Conservation (phyloP, 257 asterid species). For the Petunia axillaris region DNA sequence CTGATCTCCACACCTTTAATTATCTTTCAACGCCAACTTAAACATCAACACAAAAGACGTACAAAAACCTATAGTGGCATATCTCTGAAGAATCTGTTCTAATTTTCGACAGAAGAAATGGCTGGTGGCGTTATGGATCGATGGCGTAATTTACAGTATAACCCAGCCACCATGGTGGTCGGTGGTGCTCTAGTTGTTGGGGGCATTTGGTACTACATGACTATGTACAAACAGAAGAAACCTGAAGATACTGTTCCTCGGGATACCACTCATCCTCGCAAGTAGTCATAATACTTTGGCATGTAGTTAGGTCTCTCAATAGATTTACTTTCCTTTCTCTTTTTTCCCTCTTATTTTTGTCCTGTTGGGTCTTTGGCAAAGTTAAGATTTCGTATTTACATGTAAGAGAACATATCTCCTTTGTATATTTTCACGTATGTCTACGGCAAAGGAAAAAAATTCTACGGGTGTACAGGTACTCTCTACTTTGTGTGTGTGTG, state of each 20-base stretch:
- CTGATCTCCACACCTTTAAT: not conserved
- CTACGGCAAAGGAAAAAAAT: no score
- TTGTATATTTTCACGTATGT: no score
- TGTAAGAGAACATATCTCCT: no score
- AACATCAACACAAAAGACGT: not conserved
- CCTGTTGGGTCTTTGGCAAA: not conserved
- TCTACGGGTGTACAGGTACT: no score
- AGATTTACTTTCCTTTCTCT: no score
- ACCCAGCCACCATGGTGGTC: constrained; percentile 46
- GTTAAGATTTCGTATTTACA: not conserved
- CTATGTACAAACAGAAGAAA: constrained; percentile 38
- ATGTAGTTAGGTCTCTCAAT: not conserved
- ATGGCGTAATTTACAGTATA: constrained; percentile 46
- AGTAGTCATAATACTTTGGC: not conserved
- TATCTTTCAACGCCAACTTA: not conserved
- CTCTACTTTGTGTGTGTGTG: no score
- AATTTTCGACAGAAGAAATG: not conserved
- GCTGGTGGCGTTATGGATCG: constrained; percentile 21
- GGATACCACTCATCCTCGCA: constrained; percentile 13
- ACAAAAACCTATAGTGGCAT: not conserved
- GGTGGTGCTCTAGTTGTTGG: constrained; percentile 49
- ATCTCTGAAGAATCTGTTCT: not conserved
- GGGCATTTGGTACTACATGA: constrained; percentile 46
- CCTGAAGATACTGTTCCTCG: constrained; percentile 25
- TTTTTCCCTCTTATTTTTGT: no score